A percentile compares a stretch with the other conserved stretches of the same genome.
Conservation (phyloP, 2,329 filamentous ascomycete genomes). For the Scedosporium aurantiacum region DNA sequence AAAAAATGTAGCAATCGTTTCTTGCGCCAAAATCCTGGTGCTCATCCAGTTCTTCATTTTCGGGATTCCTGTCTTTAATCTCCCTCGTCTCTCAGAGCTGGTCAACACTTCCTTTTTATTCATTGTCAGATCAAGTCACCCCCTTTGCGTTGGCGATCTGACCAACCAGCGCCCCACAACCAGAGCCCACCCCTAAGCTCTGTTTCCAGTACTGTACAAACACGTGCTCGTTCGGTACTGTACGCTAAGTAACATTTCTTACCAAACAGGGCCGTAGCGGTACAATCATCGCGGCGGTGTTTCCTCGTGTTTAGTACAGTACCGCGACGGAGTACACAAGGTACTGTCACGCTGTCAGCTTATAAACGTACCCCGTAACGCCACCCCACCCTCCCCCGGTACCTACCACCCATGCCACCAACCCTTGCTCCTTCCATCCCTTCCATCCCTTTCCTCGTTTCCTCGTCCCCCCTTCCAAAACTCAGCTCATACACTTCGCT, state of each 20-base stretch:
- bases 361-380: neutral
- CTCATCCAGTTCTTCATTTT: neutral
- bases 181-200: neutral
- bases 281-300: neutral
- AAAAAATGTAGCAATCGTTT: too few relatives aligned
- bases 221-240: neutral
- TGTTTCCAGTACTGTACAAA: neutral
- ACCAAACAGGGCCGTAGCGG: neutral
- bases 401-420: conserved; percentile 1
- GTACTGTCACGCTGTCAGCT: neutral
- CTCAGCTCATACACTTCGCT: conserved; percentile 8
- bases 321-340: neutral
- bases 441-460: conserved; percentile 1
- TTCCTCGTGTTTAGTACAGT: neutral
- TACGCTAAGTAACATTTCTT: neutral
- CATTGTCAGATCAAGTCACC: neutral
- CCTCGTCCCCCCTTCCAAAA: neutral
- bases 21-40: too few relatives aligned
- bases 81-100: neutral
- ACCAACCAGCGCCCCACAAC: neutral
- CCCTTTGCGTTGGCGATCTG: neutral
- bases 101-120: neutral
- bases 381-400: conserved; percentile 1
- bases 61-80: neutral
- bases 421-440: conserved; percentile 2